Evolutionary conservation across 345 rosid species (phyloP), one percentile per base, ranked within the genome.

Genomic region (Acer campestre): DNA sequence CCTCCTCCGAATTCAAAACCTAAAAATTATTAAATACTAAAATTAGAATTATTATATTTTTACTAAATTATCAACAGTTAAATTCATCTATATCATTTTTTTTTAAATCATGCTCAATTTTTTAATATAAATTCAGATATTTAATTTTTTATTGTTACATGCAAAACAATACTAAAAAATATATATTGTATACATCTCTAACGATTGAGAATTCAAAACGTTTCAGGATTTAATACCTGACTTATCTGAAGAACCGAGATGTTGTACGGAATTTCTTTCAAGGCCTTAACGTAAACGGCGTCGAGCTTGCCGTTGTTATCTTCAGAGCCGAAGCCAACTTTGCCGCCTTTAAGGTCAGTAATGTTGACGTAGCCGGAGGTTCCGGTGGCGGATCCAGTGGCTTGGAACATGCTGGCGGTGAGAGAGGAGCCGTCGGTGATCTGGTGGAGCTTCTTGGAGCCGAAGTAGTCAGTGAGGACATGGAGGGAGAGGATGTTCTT

Each of bases 361-460:
- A 96, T 86, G 76, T 96, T 96, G 38, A 96, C 85, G 80, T 90
- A 94, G 0, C 99, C 99, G 0, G 97, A 74, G 6, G 98, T 82
- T 4, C 99, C 98, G 0, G 97, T 70, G 1, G 99, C 99, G 0
- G 95, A 75, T 0, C 99, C 99, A 12, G 98, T 89, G 68, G 98
- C 90, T 81, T 96, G 99, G 77, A 92, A 96, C 94, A 96, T 85
- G 35, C 98, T 88, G 20, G 98, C 86, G 40, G 95, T 85, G 67
- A 91, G 77, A 12, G 97, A 83, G 1, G 93, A 79, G 61, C 97
- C 93, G 67, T 84, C 80, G 11, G 89, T 87, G 77, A 96, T 88
- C 81, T 91, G 98, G 87, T 94, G 98, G 49, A 96, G 94, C 80
- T 96, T 96, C 86, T 86, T 93, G 84, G 97, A 59, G 25, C 98